A percentile compares a stretch with the other conserved stretches of the same genome.
These are phyloP conservation scores for Scheffersomyces insectosa DNA, from an alignment of 1,139 yeast genomes.

Conservation along the genomic window DNA sequence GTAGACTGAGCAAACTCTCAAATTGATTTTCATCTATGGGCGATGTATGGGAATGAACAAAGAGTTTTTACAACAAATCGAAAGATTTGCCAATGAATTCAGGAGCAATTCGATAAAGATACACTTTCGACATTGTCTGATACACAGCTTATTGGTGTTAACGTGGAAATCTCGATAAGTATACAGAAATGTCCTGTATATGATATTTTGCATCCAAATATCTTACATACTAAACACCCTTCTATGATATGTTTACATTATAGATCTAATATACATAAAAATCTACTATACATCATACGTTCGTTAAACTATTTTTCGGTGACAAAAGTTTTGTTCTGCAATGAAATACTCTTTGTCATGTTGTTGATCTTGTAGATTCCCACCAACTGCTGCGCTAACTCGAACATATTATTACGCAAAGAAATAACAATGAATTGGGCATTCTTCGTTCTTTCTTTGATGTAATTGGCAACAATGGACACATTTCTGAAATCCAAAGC, in stretches of 20 bases:
- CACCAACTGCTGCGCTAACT: conserved; percentile 87
- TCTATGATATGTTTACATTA: neutral
- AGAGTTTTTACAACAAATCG: too few species aligned
- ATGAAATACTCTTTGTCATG: conserved; percentile 82
- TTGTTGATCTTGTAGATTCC: conserved; percentile 94
- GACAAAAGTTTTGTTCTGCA: conserved; percentile 60
- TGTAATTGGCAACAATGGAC: conserved; percentile 94
- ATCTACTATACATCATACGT: neutral
- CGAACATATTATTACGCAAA: conserved; percentile 95
- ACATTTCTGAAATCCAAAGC: conserved; percentile 97
- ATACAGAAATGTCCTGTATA: too few species aligned
- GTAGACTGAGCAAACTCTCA: conserved; percentile 2
- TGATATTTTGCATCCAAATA: too few species aligned
- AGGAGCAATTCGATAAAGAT: too few species aligned
- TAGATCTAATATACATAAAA: neutral
- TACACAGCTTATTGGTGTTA: too few species aligned
- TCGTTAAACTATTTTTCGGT: conserved; percentile 6
- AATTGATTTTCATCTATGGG: too few species aligned
- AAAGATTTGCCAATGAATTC: too few species aligned
- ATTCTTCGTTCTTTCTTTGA: conserved; percentile 90
- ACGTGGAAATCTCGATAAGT: too few species aligned
- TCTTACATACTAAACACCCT: too few species aligned
- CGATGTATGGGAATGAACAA: too few species aligned
- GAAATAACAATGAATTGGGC: conserved; percentile 97
- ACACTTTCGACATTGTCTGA: too few species aligned